phyloP scores from a whole-genome alignment of 306 rosid genomes.

The Adenanthera pavonina region DNA sequence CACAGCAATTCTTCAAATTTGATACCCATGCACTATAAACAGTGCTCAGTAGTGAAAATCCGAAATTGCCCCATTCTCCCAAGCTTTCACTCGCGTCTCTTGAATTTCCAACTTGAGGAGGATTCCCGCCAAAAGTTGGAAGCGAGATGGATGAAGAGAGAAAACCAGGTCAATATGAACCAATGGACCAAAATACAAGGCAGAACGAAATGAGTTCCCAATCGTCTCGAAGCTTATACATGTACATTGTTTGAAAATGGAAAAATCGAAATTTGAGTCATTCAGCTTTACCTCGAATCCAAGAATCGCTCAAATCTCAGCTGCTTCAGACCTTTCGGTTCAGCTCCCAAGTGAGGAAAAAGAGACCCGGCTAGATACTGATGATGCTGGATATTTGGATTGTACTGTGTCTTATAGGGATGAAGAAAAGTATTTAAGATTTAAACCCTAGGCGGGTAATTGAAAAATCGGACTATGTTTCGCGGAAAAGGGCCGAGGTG shows the following conservation, averaged over 20 bases:
- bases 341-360: neutral
- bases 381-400: neutral
- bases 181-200: neutral
- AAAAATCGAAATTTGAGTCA: neutral
- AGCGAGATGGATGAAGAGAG: neutral
- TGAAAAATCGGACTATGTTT: neutral
- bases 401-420: neutral
- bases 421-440: neutral
- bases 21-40: no score
- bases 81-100: neutral
- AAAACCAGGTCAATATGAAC: neutral
- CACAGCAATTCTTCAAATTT: conserved; percentile 7
- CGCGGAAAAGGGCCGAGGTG: conserved; percentile 1
- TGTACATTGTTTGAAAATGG: neutral
- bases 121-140: conserved; percentile 21
- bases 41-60: neutral
- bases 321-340: neutral
- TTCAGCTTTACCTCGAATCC: neutral
- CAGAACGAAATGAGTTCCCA: neutral
- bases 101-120: neutral
- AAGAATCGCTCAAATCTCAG: neutral
- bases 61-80: neutral
- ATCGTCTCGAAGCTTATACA: neutral
- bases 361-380: neutral
- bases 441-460: conserved; percentile 18